These are phyloP conservation scores for Malus sieversii DNA, from an alignment of 306 rosid species.

Conservation along the genomic window DNA sequence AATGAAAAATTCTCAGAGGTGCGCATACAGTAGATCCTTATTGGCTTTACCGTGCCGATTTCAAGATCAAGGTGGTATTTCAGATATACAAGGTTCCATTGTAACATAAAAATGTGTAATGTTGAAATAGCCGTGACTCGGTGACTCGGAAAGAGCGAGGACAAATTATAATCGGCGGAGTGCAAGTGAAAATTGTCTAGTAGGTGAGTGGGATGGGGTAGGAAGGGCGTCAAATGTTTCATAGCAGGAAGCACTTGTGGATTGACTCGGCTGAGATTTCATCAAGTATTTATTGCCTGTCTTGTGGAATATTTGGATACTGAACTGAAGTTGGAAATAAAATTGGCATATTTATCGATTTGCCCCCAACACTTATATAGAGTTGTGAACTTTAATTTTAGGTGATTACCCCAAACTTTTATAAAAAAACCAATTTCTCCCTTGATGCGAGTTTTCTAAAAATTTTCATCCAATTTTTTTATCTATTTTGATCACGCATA, in stretches of 20 bases:
- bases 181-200: conserved; percentile 11
- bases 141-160: conserved; percentile 3
- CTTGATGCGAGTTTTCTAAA: no score
- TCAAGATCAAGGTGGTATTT: background rate
- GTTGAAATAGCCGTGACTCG: conserved; percentile 20
- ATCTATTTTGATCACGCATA: no score
- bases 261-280: background rate
- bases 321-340: conserved; percentile 34
- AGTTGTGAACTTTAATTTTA: no score
- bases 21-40: conserved; percentile 6
- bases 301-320: conserved; percentile 23
- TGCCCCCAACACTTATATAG: no score
- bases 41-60: background rate
- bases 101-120: conserved; percentile 39
- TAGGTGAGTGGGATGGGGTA: conserved; percentile 17
- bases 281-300: conserved; percentile 17
- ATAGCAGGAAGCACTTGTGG: conserved; percentile 23
- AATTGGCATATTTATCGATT: no score
- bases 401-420: no score
- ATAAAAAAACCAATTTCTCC: no score
- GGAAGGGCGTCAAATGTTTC: conserved; percentile 16
- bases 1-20: background rate
- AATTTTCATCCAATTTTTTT: no score
- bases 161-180: background rate
- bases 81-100: conserved; percentile 23